Evolutionary conservation across 306 rosid genomes (phyloP).

Genomic region (Prosopis cineraria): DNA sequence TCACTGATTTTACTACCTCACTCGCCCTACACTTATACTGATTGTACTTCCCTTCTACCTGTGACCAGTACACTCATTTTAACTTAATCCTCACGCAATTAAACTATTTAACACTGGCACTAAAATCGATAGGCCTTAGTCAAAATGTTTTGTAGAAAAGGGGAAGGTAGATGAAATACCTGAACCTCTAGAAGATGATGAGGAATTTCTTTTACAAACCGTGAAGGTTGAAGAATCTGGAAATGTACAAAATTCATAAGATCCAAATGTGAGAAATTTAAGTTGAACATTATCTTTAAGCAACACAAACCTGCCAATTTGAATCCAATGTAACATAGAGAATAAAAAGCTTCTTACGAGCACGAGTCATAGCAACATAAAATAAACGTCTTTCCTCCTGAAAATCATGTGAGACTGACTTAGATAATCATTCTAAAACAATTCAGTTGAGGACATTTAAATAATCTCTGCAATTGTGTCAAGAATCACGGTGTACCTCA

Average conservation of each 20-base stretch:
- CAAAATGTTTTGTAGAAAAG: constrained; percentile 21
- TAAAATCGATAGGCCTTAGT: not conserved
- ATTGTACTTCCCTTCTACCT: too few relatives aligned
- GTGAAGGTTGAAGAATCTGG: constrained; percentile 92
- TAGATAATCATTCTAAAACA: constrained; percentile 15
- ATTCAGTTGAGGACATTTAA: constrained; percentile 10
- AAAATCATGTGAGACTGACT: constrained; percentile 27
- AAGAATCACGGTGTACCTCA: constrained; percentile 61
- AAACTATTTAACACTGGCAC: not conserved
- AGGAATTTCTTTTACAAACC: constrained; percentile 92
- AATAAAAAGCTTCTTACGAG: constrained; percentile 72
- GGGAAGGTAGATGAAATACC: constrained; percentile 51
- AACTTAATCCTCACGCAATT: not conserved
- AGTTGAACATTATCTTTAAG: constrained; percentile 17
- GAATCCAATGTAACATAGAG: constrained; percentile 75
- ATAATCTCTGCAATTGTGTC: not conserved
- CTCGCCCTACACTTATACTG: too few relatives aligned
- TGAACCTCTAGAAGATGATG: constrained; percentile 75
- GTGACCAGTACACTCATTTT: not conserved
- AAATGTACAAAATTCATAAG: constrained; percentile 32
- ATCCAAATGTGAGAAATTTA: not conserved
- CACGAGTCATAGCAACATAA: constrained; percentile 99
- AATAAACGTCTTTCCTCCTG: constrained; percentile 93
- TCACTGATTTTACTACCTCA: too few relatives aligned
- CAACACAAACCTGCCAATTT: constrained; percentile 75